Evolutionary conservation across 2,329 filamentous ascomycete genomes (phyloP).

Genomic region (Colletotrichum orchidophilum): DNA sequence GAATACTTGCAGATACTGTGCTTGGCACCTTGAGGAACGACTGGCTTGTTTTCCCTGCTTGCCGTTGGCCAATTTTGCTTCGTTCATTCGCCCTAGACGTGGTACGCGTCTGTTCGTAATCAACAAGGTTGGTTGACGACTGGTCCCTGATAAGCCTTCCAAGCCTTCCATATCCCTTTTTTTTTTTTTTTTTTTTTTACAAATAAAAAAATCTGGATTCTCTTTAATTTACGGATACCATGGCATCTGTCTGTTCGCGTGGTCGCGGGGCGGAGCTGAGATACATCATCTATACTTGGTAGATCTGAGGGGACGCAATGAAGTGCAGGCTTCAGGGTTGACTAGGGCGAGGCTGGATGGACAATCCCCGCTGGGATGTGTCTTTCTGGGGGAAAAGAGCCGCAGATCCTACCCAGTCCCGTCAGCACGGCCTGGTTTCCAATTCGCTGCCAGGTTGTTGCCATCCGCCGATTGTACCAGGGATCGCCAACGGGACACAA

Average conservation of each 20-base stretch:
- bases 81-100: not conserved
- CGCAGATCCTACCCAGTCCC: conserved; percentile 24
- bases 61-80: not conserved
- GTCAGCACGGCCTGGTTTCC: conserved; percentile 23
- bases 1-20: not conserved
- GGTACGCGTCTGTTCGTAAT: not conserved
- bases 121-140: not conserved
- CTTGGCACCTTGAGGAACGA: not conserved
- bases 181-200: not conserved
- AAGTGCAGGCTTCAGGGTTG: not conserved
- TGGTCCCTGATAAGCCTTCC: not conserved
- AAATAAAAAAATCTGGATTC: no score
- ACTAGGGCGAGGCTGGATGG: not conserved
- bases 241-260: no score
- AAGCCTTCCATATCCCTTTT: not conserved
- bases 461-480: conserved; percentile 12
- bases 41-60: not conserved
- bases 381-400: not conserved
- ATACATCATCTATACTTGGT: not conserved
- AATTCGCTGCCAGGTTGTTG: conserved; percentile 22
- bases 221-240: no score
- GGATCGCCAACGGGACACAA: conserved; percentile 24
- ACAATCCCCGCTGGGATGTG: not conserved
- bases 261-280: not conserved
- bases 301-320: not conserved